These are phyloP conservation scores for Apiospora hydei DNA, from an alignment of 2,329 filamentous ascomycete genomes.

Conservation along the genomic window DNA sequence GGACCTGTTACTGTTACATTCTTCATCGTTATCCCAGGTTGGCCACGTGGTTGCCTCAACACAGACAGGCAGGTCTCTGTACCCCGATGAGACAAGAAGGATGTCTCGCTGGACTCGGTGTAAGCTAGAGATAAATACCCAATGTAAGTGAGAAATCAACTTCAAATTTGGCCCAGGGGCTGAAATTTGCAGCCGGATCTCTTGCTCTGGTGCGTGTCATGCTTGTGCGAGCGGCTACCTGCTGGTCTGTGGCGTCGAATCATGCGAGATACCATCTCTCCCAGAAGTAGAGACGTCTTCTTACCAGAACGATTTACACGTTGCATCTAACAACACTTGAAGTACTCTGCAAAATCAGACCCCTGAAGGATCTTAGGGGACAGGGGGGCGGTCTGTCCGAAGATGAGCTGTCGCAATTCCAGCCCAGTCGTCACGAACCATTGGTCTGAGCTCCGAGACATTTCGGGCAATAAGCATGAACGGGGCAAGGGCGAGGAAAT, in stretches of 20 bases:
- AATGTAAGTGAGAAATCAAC: neutral
- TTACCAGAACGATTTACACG: neutral
- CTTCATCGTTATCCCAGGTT: neutral
- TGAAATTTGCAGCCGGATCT: neutral
- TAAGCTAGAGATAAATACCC: neutral
- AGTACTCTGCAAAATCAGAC: neutral
- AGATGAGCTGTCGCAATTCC: constrained; percentile 20
- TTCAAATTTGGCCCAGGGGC: neutral
- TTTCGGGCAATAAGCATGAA: constrained; percentile 13
- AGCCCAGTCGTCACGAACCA: constrained; percentile 26
- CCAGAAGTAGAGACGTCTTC: neutral
- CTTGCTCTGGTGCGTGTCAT: neutral
- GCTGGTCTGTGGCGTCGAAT: neutral
- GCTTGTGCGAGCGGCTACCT: neutral
- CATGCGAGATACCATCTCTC: neutral
- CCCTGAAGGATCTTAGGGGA: neutral
- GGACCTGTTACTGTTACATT: neutral
- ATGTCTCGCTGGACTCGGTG: constrained; percentile 11
- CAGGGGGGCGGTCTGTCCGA: neutral
- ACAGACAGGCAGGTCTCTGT: constrained; percentile 2
- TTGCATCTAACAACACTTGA: neutral
- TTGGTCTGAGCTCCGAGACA: constrained; percentile 28
- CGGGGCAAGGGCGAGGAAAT: neutral
- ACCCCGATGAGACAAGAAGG: neutral
- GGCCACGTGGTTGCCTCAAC: neutral